Base-by-base conservation (phyloP, 106 monocot genomes). In the Hemerocallis citrina region DNA sequence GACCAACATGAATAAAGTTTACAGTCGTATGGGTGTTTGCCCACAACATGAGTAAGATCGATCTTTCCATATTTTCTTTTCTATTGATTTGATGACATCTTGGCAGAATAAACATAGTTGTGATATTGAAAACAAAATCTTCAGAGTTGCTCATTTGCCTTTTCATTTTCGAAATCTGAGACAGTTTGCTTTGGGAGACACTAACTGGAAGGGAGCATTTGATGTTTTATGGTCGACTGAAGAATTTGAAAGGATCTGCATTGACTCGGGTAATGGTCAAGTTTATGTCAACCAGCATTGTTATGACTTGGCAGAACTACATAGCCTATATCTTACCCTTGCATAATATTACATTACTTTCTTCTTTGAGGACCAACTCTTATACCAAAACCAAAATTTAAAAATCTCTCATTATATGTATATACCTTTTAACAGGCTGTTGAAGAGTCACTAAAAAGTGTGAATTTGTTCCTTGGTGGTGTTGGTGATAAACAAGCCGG, bases 131-230 rank as follows among this genome's bases (percentile, higher is more conserved):
- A 25, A 12, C 17, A 7, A 16, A 39, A n/a, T 43, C n/a, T 34
- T 36, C 29, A 17, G 12, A n/a, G n/a, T n/a, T n/a, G n/a, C n/a
- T n/a, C n/a, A 11, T 49, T 49, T 25, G 24, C 25, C 12, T 57
- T 37, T 66, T 23, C 21, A 30, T 33, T 32, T 15, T 44, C 22
- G 16, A 39, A 13, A 19, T 43, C 16, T 25, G 47, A 35, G 50
- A 29, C 77, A 94, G 93, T 50, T 65, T 93, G 68, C 85, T 88
- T 8, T 88, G 88, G 92, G 88, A 93, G 66, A 93, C 56, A 25
- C 69, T 88, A 51, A 88, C 92, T 4, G 88, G 78, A 24, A 77
- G 78, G 52, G 92, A 92, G 62, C 92, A 88, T 72, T 35, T 92
- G 20, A 16, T 88, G 62, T 92, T 92, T 65, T 92, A 92, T 70